Base-by-base conservation (phyloP, 1,284 basidiomycete genomes). In the Trichosporon asahii region DNA sequence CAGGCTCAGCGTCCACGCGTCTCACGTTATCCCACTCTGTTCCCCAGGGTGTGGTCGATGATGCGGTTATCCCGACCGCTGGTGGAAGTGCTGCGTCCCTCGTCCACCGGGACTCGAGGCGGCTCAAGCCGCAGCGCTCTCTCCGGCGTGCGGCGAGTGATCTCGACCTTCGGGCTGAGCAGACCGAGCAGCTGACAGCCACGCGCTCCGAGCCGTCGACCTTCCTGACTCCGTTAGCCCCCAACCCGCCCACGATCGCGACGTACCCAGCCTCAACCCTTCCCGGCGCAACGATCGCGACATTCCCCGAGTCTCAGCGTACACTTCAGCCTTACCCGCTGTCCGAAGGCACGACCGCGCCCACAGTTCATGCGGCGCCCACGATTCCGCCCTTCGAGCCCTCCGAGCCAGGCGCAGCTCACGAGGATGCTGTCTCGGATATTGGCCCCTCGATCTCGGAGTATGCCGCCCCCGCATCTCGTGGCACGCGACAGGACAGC, bases 131-230 rank as follows among this genome's bases (percentile, higher is more conserved):
- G n/a, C 66, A 68, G 25, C 75, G 78, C 18, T 77, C 76, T 35
- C 69, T 84, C 18, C 76, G 82, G 44, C 72, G 82, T n/a, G 76
- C 80, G 3, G 80, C 83, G 1, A 81, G 79, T 63, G 82, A 83
- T 61, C 79, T 78, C 21, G 80, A 84, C 69, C 68, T 84, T 27
- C 68, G 57, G 3, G 29, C 57, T 2, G 18, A 29, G 6, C 27
- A 61, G 3, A n/a, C 27, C 7, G 57, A 61, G 29, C 57, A 61
- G 27, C 29, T 61, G 18, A 61, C 27, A 4, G 64, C 23, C 25
- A 67, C 14, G 66, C 68, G 33, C 66, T 68, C 25, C 65, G 65
- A 35, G 70, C 57, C 57, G 7, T 33, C 57, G 18, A 61, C 27
- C 2, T 61, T 25, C 57, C 18, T 31, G 15, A 31, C 57, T 0